A percentile compares a stretch with the other conserved stretches of the same genome.
These are phyloP conservation scores for Isochrysis galbana DNA, from an alignment of 78 protist genomes.

Conservation along the genomic window DNA sequence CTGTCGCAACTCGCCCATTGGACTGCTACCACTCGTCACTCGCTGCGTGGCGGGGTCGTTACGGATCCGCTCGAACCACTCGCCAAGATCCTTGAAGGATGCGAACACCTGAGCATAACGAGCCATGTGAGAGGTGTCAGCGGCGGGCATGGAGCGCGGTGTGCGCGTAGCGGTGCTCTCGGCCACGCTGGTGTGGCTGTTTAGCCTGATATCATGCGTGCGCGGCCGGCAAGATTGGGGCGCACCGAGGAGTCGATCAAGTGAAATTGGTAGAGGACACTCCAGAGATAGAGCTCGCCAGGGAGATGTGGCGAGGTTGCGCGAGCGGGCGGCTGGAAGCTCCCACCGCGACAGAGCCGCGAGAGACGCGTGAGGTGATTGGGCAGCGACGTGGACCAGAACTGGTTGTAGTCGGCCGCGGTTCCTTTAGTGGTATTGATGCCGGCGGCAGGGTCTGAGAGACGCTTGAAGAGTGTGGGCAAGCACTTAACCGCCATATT, in stretches of 20 bases:
- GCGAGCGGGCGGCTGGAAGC: not conserved
- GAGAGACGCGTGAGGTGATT: not conserved
- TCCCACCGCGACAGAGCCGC: not conserved
- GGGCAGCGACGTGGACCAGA: not conserved
- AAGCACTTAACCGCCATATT: not conserved
- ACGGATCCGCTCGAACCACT: not conserved
- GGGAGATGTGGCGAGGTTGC: not conserved
- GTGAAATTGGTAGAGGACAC: not conserved
- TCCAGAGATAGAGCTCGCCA: not conserved
- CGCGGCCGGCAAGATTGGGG: too few species aligned
- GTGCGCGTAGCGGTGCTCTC: too few species aligned
- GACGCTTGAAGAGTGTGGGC: not conserved
- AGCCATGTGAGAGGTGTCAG: too few species aligned
- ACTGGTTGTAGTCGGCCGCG: not conserved
- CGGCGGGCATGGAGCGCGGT: too few species aligned
- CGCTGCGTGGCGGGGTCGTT: not conserved
- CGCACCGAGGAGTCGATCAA: not conserved
- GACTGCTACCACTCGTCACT: not conserved
- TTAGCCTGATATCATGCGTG: too few species aligned
- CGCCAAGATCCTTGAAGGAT: not conserved
- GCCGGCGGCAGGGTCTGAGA: not conserved
- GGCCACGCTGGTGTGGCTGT: too few species aligned
- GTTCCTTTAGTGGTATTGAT: not conserved
- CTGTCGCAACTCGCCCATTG: not conserved
- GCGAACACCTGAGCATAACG: not conserved